Evolutionary conservation across 2,329 filamentous ascomycete genomes (phyloP), one percentile per base, ranked within the genome.

Genomic region (Cladosporium sp.): DNA sequence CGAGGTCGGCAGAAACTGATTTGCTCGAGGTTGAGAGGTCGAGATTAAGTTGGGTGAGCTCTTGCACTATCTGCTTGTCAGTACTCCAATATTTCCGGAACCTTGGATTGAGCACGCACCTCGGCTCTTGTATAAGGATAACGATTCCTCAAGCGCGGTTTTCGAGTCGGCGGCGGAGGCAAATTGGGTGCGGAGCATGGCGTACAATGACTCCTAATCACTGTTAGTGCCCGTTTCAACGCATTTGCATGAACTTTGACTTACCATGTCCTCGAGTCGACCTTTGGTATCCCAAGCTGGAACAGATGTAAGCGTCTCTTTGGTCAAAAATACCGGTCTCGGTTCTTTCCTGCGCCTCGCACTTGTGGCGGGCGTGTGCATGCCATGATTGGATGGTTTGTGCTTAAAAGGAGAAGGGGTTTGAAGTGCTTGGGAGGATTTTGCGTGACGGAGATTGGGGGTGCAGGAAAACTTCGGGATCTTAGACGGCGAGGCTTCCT

Each of bases 211-310:
- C 60, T 95, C 88, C 50, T 52, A 43, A 13, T 20, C 12, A 12
- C 7, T 13, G 36, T 52, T 27, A 52, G 50, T 36, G 15, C 32
- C 41, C n/a, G 20, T 20, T n/a, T 15, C 27, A 9, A 35, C n/a
- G 12, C 9, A 9, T 12, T 13, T 41, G 15, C 15, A 13, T 4
- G 25, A 4, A 16, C 6, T 18, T 11, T 16, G 8, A 49, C 50
- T 49, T 8, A 52, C 50, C 70, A 96, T 84, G 53, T 83, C 79
- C 55, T 84, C 83, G 58, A 96, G 78, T 56, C 85, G 82, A 54
- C 80, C 80, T 59, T 90, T 84, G 57, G 90, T 82, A 66, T 96
- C 89, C 78, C 85, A 92, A 62, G 79, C 86, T 88, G 78, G 73
- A 66, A 67, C 64, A 70, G 73, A 77, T 57, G 79, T 71, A 59